A percentile compares a stretch with the other conserved stretches of the same genome.
Conservation (phyloP, 768 basidiomycete genomes). For the Kwoniella dejecticola region DNA sequence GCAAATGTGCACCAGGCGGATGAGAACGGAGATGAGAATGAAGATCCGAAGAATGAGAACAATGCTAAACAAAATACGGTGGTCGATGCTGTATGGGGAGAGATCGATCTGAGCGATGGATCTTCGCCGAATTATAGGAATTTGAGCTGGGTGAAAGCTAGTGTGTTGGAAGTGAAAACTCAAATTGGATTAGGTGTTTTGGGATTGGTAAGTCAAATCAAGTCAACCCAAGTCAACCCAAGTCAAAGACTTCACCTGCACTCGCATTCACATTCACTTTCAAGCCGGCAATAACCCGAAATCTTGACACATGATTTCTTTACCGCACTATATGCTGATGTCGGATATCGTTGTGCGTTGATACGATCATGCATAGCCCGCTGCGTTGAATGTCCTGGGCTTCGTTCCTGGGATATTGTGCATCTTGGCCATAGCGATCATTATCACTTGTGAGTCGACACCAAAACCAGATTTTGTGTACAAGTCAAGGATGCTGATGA, state of each 20-base stretch:
- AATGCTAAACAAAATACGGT: background rate
- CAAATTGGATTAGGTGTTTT: conserved; percentile 42
- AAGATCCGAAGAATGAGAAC: background rate
- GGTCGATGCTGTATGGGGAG: conserved; percentile 36
- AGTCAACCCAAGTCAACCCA: too few relatives aligned
- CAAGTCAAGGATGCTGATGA: background rate
- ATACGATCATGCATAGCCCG: conserved; percentile 3
- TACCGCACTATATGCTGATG: too few relatives aligned
- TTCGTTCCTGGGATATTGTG: conserved; percentile 20
- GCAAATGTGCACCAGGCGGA: too few relatives aligned
- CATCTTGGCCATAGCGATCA: conserved; percentile 31
- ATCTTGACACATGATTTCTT: too few relatives aligned
- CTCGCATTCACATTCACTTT: too few relatives aligned
- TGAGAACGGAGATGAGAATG: background rate
- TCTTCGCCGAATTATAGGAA: conserved; percentile 28
- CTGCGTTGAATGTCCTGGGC: conserved; percentile 7
- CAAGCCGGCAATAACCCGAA: too few relatives aligned
- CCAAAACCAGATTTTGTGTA: too few relatives aligned
- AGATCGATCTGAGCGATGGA: conserved; percentile 23
- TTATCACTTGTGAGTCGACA: conserved; percentile 30
- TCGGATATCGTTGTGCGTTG: too few relatives aligned
- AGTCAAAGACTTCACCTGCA: too few relatives aligned
- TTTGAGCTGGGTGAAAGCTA: conserved; percentile 30
- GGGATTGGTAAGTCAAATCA: conserved; percentile 21
- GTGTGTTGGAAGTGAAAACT: conserved; percentile 34